phyloP scores from a whole-genome alignment of 805 yeast species.

The Candida loeiensis region DNA sequence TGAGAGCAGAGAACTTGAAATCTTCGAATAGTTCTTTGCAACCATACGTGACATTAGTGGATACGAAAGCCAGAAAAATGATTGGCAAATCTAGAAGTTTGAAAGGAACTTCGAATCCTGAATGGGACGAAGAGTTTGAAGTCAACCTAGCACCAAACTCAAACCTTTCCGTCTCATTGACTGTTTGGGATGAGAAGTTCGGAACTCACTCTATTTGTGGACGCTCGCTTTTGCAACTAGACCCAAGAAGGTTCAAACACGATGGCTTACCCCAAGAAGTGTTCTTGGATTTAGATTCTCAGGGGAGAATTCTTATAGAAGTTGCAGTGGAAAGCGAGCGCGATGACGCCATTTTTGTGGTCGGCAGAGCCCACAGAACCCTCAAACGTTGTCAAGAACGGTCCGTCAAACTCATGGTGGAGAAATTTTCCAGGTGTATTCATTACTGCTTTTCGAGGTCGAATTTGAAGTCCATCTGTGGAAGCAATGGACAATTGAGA shows the following conservation, averaged over 20 bases:
- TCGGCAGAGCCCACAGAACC: constrained; percentile 71
- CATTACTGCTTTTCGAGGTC: constrained; percentile 53
- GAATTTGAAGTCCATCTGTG: constrained; percentile 56
- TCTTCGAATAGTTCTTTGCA: constrained; percentile 37
- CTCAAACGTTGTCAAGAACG: constrained; percentile 63
- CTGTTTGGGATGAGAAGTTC: constrained; percentile 66
- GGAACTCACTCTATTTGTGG: constrained; percentile 65
- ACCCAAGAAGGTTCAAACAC: constrained; percentile 59
- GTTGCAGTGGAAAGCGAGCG: constrained; percentile 77
- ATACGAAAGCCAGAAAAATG: constrained; percentile 49
- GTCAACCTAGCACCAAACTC: constrained; percentile 36
- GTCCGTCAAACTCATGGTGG: constrained; percentile 65
- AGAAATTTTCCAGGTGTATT: constrained; percentile 65
- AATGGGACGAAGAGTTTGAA: constrained; percentile 88
- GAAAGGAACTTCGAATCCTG: constrained; percentile 61
- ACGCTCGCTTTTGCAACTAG: constrained; percentile 54
- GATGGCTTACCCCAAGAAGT: constrained; percentile 66
- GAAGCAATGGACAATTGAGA: constrained; percentile 40
- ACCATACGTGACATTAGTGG: constrained; percentile 62
- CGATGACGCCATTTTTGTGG: constrained; percentile 73
- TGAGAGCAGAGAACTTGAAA: constrained; percentile 59
- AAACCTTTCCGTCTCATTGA: constrained; percentile 49
- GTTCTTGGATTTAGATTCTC: constrained; percentile 57
- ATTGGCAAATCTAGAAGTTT: constrained; percentile 70
- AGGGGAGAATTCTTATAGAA: constrained; percentile 64